These are phyloP conservation scores for Citrus reticulata DNA, from an alignment of 345 rosid genomes.

Conservation along the genomic window DNA sequence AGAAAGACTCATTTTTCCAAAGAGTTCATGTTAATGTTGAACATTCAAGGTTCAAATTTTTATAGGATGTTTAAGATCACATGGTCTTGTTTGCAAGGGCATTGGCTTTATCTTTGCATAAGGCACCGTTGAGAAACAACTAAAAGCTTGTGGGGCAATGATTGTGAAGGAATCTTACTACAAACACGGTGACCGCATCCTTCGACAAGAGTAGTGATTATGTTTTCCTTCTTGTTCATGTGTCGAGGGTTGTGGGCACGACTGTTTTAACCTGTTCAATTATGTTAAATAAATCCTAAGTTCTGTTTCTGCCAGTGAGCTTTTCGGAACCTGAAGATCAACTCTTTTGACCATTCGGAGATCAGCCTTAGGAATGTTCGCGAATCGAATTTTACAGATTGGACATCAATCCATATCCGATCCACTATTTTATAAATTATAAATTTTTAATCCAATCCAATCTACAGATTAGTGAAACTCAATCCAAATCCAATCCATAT, in stretches of 20 bases:
- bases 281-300: neutral
- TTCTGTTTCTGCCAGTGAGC: neutral
- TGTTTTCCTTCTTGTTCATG: neutral
- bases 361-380: neutral
- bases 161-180: neutral
- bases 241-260: neutral
- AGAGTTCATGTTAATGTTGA: neutral
- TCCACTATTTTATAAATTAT: accelerated
- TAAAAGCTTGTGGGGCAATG: neutral
- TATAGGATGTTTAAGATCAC: neutral
- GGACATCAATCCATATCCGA: accelerated
- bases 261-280: neutral
- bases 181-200: neutral
- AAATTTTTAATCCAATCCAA: no score
- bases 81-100: neutral
- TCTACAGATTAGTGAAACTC: accelerated
- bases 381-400: accelerated
- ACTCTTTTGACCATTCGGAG: neutral
- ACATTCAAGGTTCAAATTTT: neutral
- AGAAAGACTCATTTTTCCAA: no score
- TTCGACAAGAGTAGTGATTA: neutral
- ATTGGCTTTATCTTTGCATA: no score
- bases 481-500: no score
- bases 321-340: neutral
- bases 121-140: neutral